Percentiles rank a stretch among this genome's conserved stretches.
Conservation (phyloP, 1,284 basidiomycete genomes). For the Rhodotorula sp. region DNA sequence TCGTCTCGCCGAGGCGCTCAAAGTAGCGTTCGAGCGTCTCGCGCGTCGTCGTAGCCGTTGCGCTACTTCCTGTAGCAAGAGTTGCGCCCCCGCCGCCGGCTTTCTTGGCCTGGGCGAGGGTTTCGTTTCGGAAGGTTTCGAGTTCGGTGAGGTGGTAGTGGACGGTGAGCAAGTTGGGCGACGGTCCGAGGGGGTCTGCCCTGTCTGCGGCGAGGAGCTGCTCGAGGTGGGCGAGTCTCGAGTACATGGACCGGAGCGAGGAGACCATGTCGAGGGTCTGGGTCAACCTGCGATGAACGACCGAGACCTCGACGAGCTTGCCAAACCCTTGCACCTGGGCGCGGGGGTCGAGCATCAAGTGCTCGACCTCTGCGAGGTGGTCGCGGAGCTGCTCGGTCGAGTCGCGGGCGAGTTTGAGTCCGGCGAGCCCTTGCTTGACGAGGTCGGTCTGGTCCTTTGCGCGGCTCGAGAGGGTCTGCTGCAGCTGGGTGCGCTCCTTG, state of each 20-base stretch:
- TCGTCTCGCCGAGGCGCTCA: slow-evolving; percentile 73
- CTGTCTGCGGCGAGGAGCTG: slow-evolving; percentile 74
- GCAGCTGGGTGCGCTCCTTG: slow-evolving; percentile 38
- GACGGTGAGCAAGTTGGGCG: slow-evolving; percentile 81
- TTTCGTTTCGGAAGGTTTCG: slow-evolving; percentile 89
- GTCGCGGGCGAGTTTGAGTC: slow-evolving; percentile 59
- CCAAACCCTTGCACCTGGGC: slow-evolving; percentile 72
- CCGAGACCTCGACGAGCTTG: slow-evolving; percentile 89
- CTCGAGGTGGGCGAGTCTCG: slow-evolving; percentile 75
- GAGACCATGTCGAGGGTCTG: slow-evolving; percentile 94
- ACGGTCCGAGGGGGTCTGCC: slow-evolving; percentile 70
- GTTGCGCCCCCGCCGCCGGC: slow-evolving; percentile 54
- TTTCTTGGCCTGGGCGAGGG: slow-evolving; percentile 86
- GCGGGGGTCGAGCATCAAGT: slow-evolving; percentile 68
- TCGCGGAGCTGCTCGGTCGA: slow-evolving; percentile 84
- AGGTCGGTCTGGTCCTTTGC: slow-evolving; percentile 92
- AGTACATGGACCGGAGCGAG: slow-evolving; percentile 84
- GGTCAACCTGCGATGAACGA: slow-evolving; percentile 91
- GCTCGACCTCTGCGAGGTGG: slow-evolving; percentile 85
- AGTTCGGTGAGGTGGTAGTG: slow-evolving; percentile 88
- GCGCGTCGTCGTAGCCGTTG: slow-evolving; percentile 14
- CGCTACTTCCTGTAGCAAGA: slow-evolving; percentile 47
- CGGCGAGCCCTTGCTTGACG: slow-evolving; percentile 83
- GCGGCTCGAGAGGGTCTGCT: slow-evolving; percentile 48
- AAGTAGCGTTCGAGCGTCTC: slow-evolving; percentile 74